Evolutionary conservation across 345 rosid species (phyloP).

Genomic region (Atalantia buxifolia): DNA sequence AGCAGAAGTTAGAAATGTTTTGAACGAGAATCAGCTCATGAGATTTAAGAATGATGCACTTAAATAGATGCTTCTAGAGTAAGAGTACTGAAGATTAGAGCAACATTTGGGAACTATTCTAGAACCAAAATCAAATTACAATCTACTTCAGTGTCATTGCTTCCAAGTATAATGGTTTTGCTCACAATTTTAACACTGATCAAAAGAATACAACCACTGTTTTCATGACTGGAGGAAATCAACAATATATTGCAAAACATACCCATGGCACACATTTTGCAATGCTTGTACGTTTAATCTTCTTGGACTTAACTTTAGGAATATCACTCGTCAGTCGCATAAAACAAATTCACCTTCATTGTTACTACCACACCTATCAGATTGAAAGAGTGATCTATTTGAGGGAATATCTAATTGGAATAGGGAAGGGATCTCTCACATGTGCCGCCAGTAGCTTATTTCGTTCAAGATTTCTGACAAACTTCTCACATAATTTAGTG

Average conservation of each 20-base stretch:
- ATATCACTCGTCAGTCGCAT: neutral
- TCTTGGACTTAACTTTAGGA: neutral
- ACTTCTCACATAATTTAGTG: neutral
- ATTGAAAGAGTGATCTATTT: neutral
- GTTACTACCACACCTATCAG: neutral
- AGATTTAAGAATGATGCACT: neutral
- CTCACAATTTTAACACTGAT: neutral
- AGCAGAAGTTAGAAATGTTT: conserved; percentile 14
- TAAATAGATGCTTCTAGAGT: neutral
- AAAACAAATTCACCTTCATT: neutral
- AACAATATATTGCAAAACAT: neutral
- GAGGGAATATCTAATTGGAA: neutral
- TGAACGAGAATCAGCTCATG: neutral
- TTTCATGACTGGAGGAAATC: neutral
- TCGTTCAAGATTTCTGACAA: neutral
- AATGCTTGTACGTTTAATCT: neutral
- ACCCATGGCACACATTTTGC: neutral
- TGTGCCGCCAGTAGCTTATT: neutral
- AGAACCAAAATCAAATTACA: neutral
- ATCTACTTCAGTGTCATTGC: neutral
- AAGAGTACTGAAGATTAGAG: neutral
- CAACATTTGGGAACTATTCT: neutral
- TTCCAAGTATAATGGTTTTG: neutral
- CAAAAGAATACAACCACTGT: neutral
- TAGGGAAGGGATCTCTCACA: neutral